Evolutionary conservation across 805 yeast species (phyloP).

Genomic region (Grigorovia yakushimaensis): DNA sequence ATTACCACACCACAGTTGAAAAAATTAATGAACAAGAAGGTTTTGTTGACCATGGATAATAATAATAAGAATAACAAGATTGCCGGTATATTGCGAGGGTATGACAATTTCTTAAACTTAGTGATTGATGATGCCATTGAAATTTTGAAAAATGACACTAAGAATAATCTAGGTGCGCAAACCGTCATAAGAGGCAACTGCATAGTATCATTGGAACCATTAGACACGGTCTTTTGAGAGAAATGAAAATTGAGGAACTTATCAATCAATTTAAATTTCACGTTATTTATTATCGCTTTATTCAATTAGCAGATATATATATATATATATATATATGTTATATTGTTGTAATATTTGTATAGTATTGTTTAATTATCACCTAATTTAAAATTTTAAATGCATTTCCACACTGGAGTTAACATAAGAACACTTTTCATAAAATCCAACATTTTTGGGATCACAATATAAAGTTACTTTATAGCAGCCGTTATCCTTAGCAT

Average conservation of each 20-base stretch:
- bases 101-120: conserved; percentile 66
- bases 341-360: neutral
- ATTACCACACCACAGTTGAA: conserved; percentile 56
- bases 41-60: conserved; percentile 70
- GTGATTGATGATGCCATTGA: conserved; percentile 67
- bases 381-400: conserved; percentile 29
- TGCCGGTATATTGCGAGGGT: conserved; percentile 77
- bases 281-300: too few species aligned
- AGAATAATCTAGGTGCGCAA: conserved; percentile 48
- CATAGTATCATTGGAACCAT: conserved; percentile 57
- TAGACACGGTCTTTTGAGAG: conserved; percentile 18
- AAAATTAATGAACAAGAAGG: conserved; percentile 65
- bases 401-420: conserved; percentile 57
- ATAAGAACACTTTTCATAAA: conserved; percentile 84
- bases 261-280: too few species aligned
- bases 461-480: conserved; percentile 90
- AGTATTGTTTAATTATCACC: neutral
- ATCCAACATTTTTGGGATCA: conserved; percentile 67
- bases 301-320: neutral
- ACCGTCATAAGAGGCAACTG: conserved; percentile 71
- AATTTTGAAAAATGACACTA: conserved; percentile 26
- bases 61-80: conserved; percentile 70
- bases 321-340: neutral
- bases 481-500: conserved; percentile 57
- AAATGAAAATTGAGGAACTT: too few species aligned